These are phyloP conservation scores for Penicillium italicum DNA, from an alignment of 2,329 filamentous ascomycete genomes.

Conservation along the genomic window DNA sequence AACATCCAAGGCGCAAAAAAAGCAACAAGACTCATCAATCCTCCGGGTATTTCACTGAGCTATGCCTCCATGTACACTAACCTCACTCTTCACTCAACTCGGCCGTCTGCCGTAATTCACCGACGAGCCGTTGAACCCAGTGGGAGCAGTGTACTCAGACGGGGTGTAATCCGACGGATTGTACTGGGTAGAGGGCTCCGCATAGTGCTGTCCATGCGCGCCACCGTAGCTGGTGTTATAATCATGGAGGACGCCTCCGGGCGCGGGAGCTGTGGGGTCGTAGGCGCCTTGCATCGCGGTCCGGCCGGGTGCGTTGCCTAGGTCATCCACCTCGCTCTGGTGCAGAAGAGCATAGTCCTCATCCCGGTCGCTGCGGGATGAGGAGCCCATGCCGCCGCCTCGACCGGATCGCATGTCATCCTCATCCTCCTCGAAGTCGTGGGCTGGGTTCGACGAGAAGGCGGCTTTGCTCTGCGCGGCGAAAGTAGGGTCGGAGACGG, in stretches of 20 bases:
- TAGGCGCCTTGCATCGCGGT: conserved; percentile 39
- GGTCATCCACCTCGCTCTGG: conserved; percentile 44
- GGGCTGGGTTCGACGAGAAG: conserved; percentile 46
- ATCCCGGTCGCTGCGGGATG: conserved; percentile 42
- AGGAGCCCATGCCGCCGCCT: conserved; percentile 39
- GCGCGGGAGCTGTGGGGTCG: conserved; percentile 36
- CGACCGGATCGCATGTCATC: conserved; percentile 44
- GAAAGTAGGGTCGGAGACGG: conserved; percentile 45
- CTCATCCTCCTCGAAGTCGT: conserved; percentile 46
- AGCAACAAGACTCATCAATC: conserved; percentile 13
- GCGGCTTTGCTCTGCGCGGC: conserved; percentile 49
- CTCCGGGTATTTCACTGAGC: conserved; percentile 19
- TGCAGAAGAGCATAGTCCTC: conserved; percentile 53
- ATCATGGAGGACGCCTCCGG: conserved; percentile 34
- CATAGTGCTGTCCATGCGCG: conserved; percentile 37
- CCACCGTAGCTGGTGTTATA: conserved; percentile 42
- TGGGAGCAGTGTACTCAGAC: conserved; percentile 12
- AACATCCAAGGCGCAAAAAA: conserved; percentile 26
- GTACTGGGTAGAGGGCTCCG: conserved; percentile 2
- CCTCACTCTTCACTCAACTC: conserved; percentile 1
- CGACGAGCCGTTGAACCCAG: conserved; percentile 13
- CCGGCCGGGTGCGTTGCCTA: conserved; percentile 36
- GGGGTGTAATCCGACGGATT: conserved; percentile 9
- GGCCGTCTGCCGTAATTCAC: conserved; percentile 20
- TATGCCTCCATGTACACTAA: neutral